Percentiles rank a stretch among this genome's conserved stretches.
Evolutionary conservation across 1,284 basidiomycete species (phyloP).

Genomic region (Paramarasmius palmivorus): DNA sequence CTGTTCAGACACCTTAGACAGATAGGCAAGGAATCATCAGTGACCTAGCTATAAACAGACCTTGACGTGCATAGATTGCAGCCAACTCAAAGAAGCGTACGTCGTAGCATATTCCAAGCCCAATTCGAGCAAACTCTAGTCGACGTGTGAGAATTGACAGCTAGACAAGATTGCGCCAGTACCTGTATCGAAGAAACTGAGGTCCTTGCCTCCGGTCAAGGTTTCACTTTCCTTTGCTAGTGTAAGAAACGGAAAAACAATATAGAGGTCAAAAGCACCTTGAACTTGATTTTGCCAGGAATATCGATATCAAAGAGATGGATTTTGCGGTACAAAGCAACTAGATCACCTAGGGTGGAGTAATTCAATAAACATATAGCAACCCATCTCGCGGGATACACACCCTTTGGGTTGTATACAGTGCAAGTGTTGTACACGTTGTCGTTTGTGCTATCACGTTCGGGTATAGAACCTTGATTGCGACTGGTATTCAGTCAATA

Average conservation of each 20-base stretch:
- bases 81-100: constrained; percentile 95
- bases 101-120: constrained; percentile 91
- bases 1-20: constrained; percentile 34
- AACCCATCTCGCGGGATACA: constrained; percentile 17
- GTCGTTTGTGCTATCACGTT: constrained; percentile 63
- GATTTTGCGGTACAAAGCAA: constrained; percentile 91
- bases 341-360: constrained; percentile 66
- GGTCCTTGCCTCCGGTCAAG: constrained; percentile 75
- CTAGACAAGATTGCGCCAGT: constrained; percentile 12
- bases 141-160: neutral
- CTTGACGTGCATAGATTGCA: constrained; percentile 87
- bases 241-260: neutral
- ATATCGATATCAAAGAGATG: constrained; percentile 99
- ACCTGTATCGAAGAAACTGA: constrained; percentile 92
- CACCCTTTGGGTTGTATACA: constrained; percentile 86
- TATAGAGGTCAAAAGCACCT: constrained; percentile 49
- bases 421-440: constrained; percentile 93
- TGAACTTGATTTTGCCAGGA: constrained; percentile 95
- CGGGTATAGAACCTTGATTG: constrained; percentile 90
- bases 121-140: constrained; percentile 85
- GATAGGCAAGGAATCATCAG: neutral
- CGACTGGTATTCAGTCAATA: constrained; percentile 5
- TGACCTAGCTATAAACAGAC: constrained; percentile 35
- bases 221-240: constrained; percentile 87
- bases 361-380: neutral